These are phyloP conservation scores for Globisporangium alternatum DNA, from an alignment of 352 stramenopile genomes.

Conservation along the genomic window DNA sequence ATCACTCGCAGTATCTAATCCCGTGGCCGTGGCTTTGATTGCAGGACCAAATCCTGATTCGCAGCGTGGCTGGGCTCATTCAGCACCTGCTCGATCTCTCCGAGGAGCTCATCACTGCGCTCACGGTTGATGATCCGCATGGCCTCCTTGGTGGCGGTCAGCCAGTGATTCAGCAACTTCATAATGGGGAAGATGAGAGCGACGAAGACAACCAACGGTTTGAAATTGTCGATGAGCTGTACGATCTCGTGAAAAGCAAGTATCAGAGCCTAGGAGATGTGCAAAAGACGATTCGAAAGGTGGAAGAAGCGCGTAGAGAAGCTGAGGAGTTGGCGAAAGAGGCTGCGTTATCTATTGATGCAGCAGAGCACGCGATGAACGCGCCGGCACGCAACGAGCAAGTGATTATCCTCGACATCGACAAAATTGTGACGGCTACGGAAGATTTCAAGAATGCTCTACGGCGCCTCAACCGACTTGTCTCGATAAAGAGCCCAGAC, in stretches of 20 bases:
- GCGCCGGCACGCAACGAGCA: constrained; percentile 5
- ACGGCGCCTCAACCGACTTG: constrained; percentile 25
- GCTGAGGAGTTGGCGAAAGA: constrained; percentile 4
- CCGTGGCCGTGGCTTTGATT: background rate
- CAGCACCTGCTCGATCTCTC: constrained; percentile 32
- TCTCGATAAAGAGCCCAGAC: constrained; percentile 41
- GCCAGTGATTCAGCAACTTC: background rate
- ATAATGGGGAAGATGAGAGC: background rate
- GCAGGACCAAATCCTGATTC: constrained; percentile 42
- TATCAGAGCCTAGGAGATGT: constrained; percentile 22
- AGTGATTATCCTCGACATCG: constrained; percentile 29
- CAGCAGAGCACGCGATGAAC: background rate
- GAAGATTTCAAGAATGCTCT: constrained; percentile 36
- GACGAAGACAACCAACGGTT: constrained; percentile 7
- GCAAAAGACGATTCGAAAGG: constrained; percentile 1
- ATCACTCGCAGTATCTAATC: background rate
- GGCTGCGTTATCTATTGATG: background rate
- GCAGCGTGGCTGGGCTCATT: constrained; percentile 24
- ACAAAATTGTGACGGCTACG: constrained; percentile 22
- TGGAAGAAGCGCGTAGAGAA: constrained; percentile 10
- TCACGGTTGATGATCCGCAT: constrained; percentile 14
- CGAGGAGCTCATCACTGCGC: constrained; percentile 23
- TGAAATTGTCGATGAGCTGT: constrained; percentile 22
- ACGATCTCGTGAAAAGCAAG: constrained; percentile 25
- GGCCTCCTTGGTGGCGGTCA: constrained; percentile 7